phyloP scores from a whole-genome alignment of 148 eudicot genomes.

The Cornus kousa region DNA sequence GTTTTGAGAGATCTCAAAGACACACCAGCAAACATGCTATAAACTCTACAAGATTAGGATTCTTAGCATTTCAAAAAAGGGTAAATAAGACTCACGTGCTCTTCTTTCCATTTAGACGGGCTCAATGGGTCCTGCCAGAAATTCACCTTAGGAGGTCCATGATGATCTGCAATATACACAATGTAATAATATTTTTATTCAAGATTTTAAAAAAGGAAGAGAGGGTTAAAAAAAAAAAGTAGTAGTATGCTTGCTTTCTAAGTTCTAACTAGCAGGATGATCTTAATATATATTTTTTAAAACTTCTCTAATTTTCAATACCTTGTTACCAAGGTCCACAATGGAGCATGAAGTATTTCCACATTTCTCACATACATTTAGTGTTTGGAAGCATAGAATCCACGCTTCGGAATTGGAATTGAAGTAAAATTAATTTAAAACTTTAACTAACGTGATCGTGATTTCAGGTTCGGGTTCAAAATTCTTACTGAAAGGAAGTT shows the following conservation, averaged over 20 bases:
- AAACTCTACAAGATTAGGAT: not conserved
- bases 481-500: no score
- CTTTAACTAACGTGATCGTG: no score
- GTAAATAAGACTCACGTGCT: conserved; percentile 42
- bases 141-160: conserved; percentile 44
- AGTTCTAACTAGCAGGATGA: conserved; percentile 5
- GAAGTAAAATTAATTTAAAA: no score
- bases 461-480: no score
- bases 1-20: not conserved
- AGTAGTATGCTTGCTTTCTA: not conserved
- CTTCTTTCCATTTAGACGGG: conserved; percentile 63
- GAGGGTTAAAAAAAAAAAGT: no score
- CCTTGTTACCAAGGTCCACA: not conserved
- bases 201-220: no score
- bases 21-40: not conserved
- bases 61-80: not conserved
- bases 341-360: not conserved
- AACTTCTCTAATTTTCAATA: not conserved
- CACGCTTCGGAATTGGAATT: no score
- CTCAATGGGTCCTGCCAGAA: conserved; percentile 59
- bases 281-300: not conserved
- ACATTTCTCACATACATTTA: not conserved
- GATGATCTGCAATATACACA: conserved; percentile 45
- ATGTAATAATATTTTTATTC: not conserved
- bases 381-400: not conserved